phyloP scores from a whole-genome alignment of 164 flowering plant species.

The Magnolia officinalis region DNA sequence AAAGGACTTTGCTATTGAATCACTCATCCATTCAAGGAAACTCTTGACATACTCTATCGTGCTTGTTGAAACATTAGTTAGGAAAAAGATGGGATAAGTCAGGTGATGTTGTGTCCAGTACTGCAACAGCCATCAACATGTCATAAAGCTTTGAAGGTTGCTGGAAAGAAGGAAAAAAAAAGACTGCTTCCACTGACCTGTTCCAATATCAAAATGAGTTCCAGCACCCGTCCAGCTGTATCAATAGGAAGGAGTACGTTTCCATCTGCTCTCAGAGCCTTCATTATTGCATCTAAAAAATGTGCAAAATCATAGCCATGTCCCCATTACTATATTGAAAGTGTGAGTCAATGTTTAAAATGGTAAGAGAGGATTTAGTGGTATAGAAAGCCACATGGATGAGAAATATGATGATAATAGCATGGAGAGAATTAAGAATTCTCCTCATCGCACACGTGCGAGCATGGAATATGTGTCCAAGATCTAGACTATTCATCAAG shows the following conservation, averaged over 20 bases:
- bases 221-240: conserved; percentile 89
- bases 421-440: background rate
- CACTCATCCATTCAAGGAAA: conserved; percentile 99
- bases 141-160: background rate
- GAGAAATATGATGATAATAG: background rate
- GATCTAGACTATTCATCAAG: too few species aligned
- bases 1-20: conserved; percentile 90
- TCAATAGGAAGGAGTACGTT: conserved; percentile 91
- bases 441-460: background rate
- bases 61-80: conserved; percentile 86
- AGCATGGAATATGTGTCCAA: background rate
- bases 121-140: conserved; percentile 39
- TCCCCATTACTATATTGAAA: background rate
- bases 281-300: conserved; percentile 52
- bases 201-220: conserved; percentile 79
- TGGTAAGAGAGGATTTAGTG: background rate
- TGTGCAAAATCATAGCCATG: background rate
- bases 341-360: background rate
- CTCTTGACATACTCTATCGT: conserved; percentile 91
- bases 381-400: background rate
- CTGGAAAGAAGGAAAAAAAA: background rate
- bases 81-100: conserved; percentile 78
- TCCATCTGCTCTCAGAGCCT: conserved; percentile 70
- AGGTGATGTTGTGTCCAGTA: conserved; percentile 67
- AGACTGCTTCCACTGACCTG: conserved; percentile 43